Evolutionary conservation across 2,329 filamentous ascomycete genomes (phyloP), one percentile per base, ranked within the genome.

Genomic region (Fusarium ambrosium): DNA sequence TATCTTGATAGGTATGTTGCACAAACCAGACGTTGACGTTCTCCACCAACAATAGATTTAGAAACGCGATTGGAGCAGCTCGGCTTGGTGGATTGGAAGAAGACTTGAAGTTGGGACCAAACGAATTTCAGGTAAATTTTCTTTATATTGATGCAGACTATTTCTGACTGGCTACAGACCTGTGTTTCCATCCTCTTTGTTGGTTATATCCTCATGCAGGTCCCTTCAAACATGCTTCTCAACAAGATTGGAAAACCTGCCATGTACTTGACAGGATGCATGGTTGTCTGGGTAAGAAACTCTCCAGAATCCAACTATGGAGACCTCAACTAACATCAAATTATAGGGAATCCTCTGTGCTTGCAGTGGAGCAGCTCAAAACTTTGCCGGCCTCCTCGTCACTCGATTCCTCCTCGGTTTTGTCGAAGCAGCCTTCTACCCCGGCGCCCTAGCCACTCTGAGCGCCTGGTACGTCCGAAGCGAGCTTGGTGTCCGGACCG

Each of bases 401-500:
- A 32, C 66, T 1, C 82, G 88, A 3, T 82, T 89, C 6, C 75
- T 88, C 11, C 80, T 88, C 1, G 79, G 79, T 6, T 82, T 86
- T 13, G 80, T 81, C 16, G 88, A 90, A 78, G 87, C 87, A 1
- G 87, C 87, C 0, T 89, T 88, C 79, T 88, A 87, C 61, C 84
- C 86, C 0, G 86, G 87, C 0, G 85, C 86, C 0, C 85, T 89
- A 0, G 88, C 87, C 56, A 70, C 89, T 48, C 62, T 81, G 22
- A 74, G 87, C 0, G 79, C 87, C 0, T 89, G 89, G 70, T 94
- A 94, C 76, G 93, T 90, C 0, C 86, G 91, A 22, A 89, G 89
- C 74, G 92, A 93, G 77, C 82, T 92, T 0, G 90, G 87, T 3
- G 85, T 91, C n/a, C 85, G 91, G 18, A 92, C 90, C 24, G 89